Percentiles rank a stretch among this genome's conserved stretches.
Evolutionary conservation across 805 yeast genomes (phyloP).

Genomic region (Wickerhamiella occidentalis): DNA sequence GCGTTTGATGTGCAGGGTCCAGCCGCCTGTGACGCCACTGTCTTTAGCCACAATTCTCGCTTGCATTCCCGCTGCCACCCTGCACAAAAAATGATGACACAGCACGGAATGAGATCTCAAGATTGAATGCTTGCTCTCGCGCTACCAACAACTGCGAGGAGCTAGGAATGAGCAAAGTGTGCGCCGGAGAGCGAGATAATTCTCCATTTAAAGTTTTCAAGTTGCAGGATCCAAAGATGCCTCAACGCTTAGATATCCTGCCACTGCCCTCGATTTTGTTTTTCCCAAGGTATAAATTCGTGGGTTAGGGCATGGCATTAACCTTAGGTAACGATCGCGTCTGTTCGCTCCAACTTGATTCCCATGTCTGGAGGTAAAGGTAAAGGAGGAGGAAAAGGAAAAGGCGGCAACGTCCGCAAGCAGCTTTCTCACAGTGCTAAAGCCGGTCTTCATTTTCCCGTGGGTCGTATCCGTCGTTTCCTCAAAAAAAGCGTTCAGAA

Average conservation of each 20-base stretch:
- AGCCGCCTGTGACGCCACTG: not conserved
- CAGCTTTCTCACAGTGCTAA: conserved; percentile 23
- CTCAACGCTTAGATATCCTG: not conserved
- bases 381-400: conserved; percentile 87
- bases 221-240: no score
- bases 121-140: not conserved
- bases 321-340: conserved; percentile 8
- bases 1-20: no score
- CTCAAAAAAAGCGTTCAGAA: conserved; percentile 93
- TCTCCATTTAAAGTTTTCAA: no score
- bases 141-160: not conserved
- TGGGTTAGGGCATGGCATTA: conserved; percentile 1
- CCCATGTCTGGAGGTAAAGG: conserved; percentile 85
- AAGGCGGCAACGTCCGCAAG: conserved; percentile 34
- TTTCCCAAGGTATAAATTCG: not conserved
- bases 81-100: not conserved
- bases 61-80: conserved; percentile 4
- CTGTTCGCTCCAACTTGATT: conserved; percentile 6
- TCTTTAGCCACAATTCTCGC: not conserved
- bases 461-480: conserved; percentile 96
- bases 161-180: no score
- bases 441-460: conserved; percentile 98
- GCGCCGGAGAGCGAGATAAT: no score
- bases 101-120: conserved; percentile 3
- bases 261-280: not conserved